Percentiles rank a stretch among this genome's conserved stretches.
These are phyloP conservation scores for Yamadazyma blattariae DNA, from an alignment of 1,139 yeast genomes.

Conservation along the genomic window DNA sequence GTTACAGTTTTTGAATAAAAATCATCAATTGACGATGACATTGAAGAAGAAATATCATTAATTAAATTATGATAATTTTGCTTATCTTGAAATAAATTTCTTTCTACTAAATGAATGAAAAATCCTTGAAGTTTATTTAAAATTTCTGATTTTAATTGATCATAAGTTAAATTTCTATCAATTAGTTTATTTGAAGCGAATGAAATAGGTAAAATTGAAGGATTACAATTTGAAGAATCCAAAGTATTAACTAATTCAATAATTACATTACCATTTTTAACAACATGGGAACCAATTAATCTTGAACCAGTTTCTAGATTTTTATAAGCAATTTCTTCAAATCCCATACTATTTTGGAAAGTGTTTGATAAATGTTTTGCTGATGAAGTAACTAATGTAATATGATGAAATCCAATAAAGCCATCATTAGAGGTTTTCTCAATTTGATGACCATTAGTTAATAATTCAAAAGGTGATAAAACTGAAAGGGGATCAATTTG, in stretches of 20 bases:
- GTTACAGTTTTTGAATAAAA: slow-evolving; percentile 2
- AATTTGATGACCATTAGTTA: slow-evolving; percentile 20
- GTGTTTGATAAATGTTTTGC: slow-evolving; percentile 62
- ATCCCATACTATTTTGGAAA: slow-evolving; percentile 59
- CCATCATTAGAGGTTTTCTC: slow-evolving; percentile 30
- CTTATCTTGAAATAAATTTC: slow-evolving; percentile 1
- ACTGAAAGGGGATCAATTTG: slow-evolving; percentile 18
- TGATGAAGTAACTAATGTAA: slow-evolving; percentile 46
- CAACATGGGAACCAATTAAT: slow-evolving; percentile 56
- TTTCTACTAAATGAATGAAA: slow-evolving; percentile 1
- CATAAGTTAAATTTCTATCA: slow-evolving; percentile 6
- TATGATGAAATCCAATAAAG: slow-evolving; percentile 29
- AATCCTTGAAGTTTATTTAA: background rate
- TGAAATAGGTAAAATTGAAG: slow-evolving; percentile 11
- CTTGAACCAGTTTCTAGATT: slow-evolving; percentile 71
- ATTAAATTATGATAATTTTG: background rate
- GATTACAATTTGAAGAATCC: slow-evolving; percentile 10
- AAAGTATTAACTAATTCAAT: slow-evolving; percentile 45
- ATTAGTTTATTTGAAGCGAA: background rate
- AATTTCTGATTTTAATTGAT: slow-evolving; percentile 5
- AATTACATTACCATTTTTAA: slow-evolving; percentile 53
- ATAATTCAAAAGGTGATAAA: slow-evolving; percentile 19
- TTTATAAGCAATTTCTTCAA: slow-evolving; percentile 55
- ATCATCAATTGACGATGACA: slow-evolving; percentile 2
- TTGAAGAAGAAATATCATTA: background rate